Evolutionary conservation across 2,329 filamentous ascomycete species (phyloP), one percentile per base, ranked within the genome.

Genomic region (Fusarium nematophilum): DNA sequence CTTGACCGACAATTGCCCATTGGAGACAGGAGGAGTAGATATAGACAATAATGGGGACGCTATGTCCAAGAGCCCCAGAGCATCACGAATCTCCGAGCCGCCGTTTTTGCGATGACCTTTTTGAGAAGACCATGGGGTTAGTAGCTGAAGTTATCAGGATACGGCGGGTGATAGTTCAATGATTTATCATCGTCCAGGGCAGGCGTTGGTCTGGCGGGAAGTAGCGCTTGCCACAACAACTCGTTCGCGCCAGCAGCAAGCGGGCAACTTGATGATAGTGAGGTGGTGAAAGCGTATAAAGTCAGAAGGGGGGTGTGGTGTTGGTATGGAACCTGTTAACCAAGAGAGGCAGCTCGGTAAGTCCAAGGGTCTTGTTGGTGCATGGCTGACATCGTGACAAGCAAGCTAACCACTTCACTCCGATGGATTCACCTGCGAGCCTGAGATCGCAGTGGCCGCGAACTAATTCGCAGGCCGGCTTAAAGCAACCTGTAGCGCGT

Each of bases 341-440:
- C 55, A 54, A 56, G 57, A 63, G 45, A 68, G 63, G 65, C 62
- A 66, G 65, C 58, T 66, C 48, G 42, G 34, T 62, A 37, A 31
- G 39, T 45, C 48, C 34, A 39, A 61, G 61, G 66, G 57, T 53
- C 43, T 26, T 51, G 53, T 47, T 59, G 59, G 45, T 66, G 66
- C 64, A 67, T 62, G 53, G 57, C 62, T 53, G 52, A 48, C 57
- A 59, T 53, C 55, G 57, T 66, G 48, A 62, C n/a, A n/a, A n/a
- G n/a, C n/a, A n/a, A n/a, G 53, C 46, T 57, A 66, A 54, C 48
- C 48, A 43, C 62, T 62, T 51, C 55, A 62, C 57, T 56, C 50
- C 59, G 64, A 67, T 69, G 59, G 50, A 62, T 58, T 51, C 50
- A 59, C 53, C 36, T 59, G 66, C 56, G 58, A 54, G 48, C 54